phyloP scores from a whole-genome alignment of 805 yeast species.

The Wickerhamomyces bovis region DNA sequence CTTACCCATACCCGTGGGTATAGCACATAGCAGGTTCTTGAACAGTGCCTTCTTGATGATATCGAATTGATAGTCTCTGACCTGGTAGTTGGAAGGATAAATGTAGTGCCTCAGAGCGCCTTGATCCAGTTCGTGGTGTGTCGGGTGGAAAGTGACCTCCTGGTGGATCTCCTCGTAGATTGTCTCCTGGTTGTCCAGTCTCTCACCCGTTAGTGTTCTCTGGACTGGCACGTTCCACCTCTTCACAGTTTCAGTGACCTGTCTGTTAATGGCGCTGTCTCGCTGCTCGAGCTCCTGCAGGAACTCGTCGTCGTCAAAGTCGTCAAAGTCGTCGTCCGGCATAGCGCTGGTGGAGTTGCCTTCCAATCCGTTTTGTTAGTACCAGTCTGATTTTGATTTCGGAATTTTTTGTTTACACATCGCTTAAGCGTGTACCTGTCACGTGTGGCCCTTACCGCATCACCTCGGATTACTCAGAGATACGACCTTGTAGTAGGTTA shows the following conservation, averaged over 20 bases:
- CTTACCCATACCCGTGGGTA: constrained; percentile 97
- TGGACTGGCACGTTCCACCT: constrained; percentile 29
- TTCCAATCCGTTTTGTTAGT: neutral
- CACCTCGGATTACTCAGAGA: too few species aligned
- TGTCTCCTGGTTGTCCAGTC: constrained; percentile 15
- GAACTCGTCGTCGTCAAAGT: constrained; percentile 27
- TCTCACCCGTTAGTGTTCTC: constrained; percentile 28
- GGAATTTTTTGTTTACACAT: neutral
- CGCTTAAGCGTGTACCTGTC: neutral
- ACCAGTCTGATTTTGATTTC: neutral
- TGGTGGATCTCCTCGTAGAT: constrained; percentile 33
- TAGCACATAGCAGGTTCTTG: constrained; percentile 75
- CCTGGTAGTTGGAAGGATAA: constrained; percentile 80
- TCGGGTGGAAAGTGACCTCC: constrained; percentile 32
- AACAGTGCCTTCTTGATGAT: constrained; percentile 70
- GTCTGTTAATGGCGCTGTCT: constrained; percentile 26
- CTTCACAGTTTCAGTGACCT: constrained; percentile 25
- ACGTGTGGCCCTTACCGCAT: neutral
- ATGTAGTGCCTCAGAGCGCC: constrained; percentile 43
- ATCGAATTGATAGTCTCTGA: constrained; percentile 83
- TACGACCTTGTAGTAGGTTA: too few species aligned
- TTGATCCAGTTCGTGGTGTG: constrained; percentile 45
- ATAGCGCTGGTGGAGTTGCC: neutral
- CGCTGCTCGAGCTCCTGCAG: constrained; percentile 20
- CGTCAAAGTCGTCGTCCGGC: constrained; percentile 15